Percentiles rank a stretch among this genome's conserved stretches.
phyloP scores from a whole-genome alignment of 345 rosid genomes.

The Laguncularia racemosa region DNA sequence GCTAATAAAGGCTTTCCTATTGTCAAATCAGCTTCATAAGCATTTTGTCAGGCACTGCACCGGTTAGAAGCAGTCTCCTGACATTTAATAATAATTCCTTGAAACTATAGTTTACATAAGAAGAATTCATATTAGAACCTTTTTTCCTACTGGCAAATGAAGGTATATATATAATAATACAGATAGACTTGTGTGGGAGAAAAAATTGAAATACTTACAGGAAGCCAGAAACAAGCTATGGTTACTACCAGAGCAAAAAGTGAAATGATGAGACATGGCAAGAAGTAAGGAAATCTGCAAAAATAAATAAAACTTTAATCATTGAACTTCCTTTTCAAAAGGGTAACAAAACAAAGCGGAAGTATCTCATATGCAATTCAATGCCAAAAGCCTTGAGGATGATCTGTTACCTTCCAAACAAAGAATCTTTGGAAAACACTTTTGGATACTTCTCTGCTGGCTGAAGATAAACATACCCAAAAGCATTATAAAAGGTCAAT shows the following conservation, averaged over 20 bases:
- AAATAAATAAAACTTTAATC: not conserved
- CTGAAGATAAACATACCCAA: constrained; percentile 18
- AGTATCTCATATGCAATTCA: no score
- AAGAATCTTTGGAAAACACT: constrained; percentile 52
- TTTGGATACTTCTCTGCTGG: constrained; percentile 82
- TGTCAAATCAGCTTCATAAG: no score
- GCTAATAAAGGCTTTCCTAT: no score
- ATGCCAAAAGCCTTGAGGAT: not conserved
- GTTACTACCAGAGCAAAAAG: constrained; percentile 52
- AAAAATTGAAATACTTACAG: constrained; percentile 32
- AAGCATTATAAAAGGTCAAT: not conserved
- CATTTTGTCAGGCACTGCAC: no score
- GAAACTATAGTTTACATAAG: no score
- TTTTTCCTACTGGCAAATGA: no score
- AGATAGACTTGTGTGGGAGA: not conserved
- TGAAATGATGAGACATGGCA: constrained; percentile 63
- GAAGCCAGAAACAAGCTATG: constrained; percentile 54
- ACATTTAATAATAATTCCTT: no score
- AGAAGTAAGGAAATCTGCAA: constrained; percentile 78
- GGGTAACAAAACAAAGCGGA: no score
- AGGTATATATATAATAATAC: no score
- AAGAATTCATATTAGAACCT: no score
- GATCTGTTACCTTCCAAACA: constrained; percentile 57
- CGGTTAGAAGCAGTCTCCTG: no score
- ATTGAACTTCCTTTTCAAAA: no score